These are phyloP conservation scores for Hymenoscyphus fraxineus DNA, from an alignment of 2,329 filamentous ascomycete species.

Conservation along the genomic window DNA sequence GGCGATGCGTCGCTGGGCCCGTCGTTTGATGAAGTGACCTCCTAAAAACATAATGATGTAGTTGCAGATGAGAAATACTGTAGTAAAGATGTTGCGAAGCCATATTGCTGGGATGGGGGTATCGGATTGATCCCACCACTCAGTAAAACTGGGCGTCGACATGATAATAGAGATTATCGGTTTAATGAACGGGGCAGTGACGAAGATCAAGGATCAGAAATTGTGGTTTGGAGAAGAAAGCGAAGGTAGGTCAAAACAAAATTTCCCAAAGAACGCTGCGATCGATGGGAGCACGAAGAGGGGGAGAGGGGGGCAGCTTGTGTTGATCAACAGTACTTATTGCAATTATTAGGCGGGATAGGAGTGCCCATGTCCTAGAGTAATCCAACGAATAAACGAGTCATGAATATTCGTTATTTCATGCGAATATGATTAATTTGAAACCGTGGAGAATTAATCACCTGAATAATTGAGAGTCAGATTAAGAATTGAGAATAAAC, in stretches of 20 bases:
- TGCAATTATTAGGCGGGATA: no score
- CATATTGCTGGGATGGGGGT: not conserved
- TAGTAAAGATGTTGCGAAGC: slow-evolving; percentile 11
- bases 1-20: slow-evolving; percentile 11
- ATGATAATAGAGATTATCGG: not conserved
- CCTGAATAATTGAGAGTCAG: no score
- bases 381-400: no score
- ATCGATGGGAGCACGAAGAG: not conserved
- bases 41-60: slow-evolving; percentile 9
- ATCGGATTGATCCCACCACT: not conserved
- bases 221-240: not conserved
- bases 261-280: not conserved
- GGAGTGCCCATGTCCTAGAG: no score
- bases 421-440: no score
- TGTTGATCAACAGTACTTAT: not conserved
- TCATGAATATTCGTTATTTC: no score
- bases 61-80: slow-evolving; percentile 12
- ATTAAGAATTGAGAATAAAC: no score
- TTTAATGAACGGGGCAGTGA: not conserved
- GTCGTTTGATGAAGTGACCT: slow-evolving; percentile 13
- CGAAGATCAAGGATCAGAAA: not conserved
- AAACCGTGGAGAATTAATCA: no score
- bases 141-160: not conserved
- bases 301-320: not conserved
- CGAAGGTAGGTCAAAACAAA: not conserved